Evolutionary conservation across 805 yeast species (phyloP).

Genomic region (Saccharomycopsis babjevae): DNA sequence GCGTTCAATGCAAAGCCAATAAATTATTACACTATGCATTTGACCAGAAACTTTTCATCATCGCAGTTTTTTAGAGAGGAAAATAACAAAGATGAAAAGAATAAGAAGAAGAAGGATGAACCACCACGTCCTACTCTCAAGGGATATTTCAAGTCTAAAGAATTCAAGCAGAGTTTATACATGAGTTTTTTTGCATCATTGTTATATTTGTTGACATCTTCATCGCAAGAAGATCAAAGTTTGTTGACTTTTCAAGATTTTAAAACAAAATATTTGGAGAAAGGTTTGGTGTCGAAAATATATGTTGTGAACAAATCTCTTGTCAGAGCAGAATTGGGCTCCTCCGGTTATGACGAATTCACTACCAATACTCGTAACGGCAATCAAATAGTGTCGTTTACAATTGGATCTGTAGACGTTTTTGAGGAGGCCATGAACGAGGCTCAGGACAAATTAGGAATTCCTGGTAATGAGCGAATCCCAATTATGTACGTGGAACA

Average conservation of each 20-base stretch:
- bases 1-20: background rate
- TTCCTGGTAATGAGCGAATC: conserved; percentile 59
- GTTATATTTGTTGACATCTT: conserved; percentile 25
- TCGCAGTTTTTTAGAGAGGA: conserved; percentile 14
- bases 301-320: conserved; percentile 61
- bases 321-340: conserved; percentile 56
- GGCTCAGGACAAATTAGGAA: conserved; percentile 58
- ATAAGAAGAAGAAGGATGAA: conserved; percentile 20
- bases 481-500: conserved; percentile 70
- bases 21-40: background rate
- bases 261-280: conserved; percentile 64
- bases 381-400: conserved; percentile 45
- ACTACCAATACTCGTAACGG: conserved; percentile 24
- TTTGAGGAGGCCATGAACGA: conserved; percentile 76
- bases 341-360: conserved; percentile 23
- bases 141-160: conserved; percentile 34
- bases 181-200: conserved; percentile 31
- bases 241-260: conserved; percentile 69
- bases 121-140: conserved; percentile 24
- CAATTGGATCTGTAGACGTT: conserved; percentile 78
- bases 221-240: conserved; percentile 20
- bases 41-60: background rate
- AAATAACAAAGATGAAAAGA: conserved; percentile 18
- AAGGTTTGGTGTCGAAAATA: conserved; percentile 66
- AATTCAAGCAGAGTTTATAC: conserved; percentile 31